phyloP scores from a whole-genome alignment of 2,329 filamentous ascomycete genomes.

The Ceratocystis eucalypticola region DNA sequence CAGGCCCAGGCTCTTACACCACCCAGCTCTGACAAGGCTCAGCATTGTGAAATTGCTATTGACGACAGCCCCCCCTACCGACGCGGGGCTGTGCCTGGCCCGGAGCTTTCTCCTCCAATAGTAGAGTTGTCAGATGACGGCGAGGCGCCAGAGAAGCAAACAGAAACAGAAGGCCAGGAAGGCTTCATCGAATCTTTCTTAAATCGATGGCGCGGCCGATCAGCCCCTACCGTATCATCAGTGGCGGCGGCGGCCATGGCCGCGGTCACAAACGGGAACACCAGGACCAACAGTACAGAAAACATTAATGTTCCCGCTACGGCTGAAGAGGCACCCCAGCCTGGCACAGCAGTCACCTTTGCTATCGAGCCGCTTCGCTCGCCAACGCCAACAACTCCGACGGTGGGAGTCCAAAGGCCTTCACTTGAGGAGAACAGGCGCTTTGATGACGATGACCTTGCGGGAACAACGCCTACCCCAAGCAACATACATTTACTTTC shows the following conservation, averaged over 20 bases:
- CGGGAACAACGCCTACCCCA: neutral
- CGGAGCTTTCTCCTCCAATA: neutral
- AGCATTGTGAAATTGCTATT: neutral
- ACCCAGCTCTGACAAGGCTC: constrained; percentile 5
- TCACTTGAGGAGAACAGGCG: neutral
- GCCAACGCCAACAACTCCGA: neutral
- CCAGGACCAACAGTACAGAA: constrained; percentile 3
- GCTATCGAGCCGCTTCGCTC: neutral
- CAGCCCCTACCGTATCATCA: neutral
- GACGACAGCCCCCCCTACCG: neutral
- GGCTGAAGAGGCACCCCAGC: neutral
- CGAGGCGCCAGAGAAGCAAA: neutral
- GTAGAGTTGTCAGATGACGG: neutral
- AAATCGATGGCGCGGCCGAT: constrained; percentile 9
- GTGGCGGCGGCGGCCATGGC: constrained; percentile 13
- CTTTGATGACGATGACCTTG: neutral
- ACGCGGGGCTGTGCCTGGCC: neutral
- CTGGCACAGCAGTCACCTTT: too few species aligned
- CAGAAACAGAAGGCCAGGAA: neutral
- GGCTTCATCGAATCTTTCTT: constrained; percentile 10
- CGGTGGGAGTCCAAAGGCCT: neutral
- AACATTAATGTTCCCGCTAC: neutral
- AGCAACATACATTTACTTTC: constrained; percentile 6
- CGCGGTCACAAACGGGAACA: neutral
- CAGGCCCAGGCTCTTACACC: constrained; percentile 4